phyloP scores from a whole-genome alignment of 169 alveolate genomes.

The Plasmodium blacklocki region DNA sequence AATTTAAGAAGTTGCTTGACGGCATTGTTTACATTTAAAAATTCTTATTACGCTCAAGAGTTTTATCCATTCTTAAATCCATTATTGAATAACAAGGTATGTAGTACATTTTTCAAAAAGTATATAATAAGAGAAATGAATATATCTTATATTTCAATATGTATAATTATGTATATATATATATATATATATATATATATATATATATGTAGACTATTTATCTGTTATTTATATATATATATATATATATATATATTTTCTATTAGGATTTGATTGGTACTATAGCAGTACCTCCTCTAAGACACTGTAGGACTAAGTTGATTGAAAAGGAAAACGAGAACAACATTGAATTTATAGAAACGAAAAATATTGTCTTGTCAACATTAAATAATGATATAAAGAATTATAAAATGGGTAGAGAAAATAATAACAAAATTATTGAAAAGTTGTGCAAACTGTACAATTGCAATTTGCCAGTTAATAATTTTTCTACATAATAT shows the following conservation, averaged over 20 bases:
- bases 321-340: slow-evolving; percentile 62
- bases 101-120: no score
- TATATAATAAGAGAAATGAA: no score
- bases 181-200: not conserved
- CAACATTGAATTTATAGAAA: slow-evolving; percentile 50
- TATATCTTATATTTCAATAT: no score
- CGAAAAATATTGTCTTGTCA: slow-evolving; percentile 35
- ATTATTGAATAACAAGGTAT: slow-evolving; percentile 62
- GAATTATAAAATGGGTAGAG: not conserved
- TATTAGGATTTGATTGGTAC: slow-evolving; percentile 70
- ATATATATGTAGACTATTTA: not conserved
- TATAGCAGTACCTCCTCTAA: slow-evolving; percentile 68
- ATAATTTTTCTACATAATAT: slow-evolving; percentile 13
- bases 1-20: slow-evolving; percentile 67
- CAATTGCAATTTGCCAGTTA: slow-evolving; percentile 71
- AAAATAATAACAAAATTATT: slow-evolving; percentile 12
- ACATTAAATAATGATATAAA: slow-evolving; percentile 41
- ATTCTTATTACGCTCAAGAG: slow-evolving; percentile 67
- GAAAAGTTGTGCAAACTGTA: slow-evolving; percentile 72
- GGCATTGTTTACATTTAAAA: slow-evolving; percentile 56
- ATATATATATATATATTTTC: slow-evolving; percentile 1
- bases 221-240: not conserved
- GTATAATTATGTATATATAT: not conserved
- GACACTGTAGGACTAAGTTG: slow-evolving; percentile 64
- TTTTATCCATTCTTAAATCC: slow-evolving; percentile 73